A percentile compares a stretch with the other conserved stretches of the same genome.
phyloP scores from a whole-genome alignment of 768 basidiomycete genomes.

The Boletus rufocinnamomeus region DNA sequence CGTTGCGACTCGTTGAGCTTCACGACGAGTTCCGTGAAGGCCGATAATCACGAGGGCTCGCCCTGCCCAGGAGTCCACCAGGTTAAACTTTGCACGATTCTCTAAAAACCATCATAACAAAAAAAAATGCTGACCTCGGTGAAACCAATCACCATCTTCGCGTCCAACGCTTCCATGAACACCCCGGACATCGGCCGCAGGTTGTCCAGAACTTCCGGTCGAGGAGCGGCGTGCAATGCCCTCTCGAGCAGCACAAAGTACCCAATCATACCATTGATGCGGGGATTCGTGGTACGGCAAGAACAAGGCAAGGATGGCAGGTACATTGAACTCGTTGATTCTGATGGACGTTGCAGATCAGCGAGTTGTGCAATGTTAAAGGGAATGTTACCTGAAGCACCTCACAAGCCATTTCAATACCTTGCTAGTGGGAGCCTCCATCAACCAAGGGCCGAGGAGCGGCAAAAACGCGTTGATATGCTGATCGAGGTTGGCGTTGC shows the following conservation, averaged over 20 bases:
- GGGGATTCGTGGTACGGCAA: slow-evolving; percentile 94
- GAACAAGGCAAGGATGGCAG: slow-evolving; percentile 75
- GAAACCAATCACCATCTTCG: slow-evolving; percentile 37
- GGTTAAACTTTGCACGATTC: neutral
- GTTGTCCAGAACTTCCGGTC: slow-evolving; percentile 64
- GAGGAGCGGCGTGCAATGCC: slow-evolving; percentile 61
- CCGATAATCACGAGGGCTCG: slow-evolving; percentile 57
- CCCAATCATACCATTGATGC: slow-evolving; percentile 45
- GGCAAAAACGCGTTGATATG: slow-evolving; percentile 63
- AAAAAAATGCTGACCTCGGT: slow-evolving; percentile 30
- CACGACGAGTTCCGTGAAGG: slow-evolving; percentile 87
- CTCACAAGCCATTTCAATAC: slow-evolving; percentile 94
- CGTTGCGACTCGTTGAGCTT: slow-evolving; percentile 91
- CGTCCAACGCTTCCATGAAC: slow-evolving; percentile 77
- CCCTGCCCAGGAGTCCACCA: slow-evolving; percentile 39
- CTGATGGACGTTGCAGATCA: slow-evolving; percentile 41
- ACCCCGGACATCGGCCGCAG: slow-evolving; percentile 70
- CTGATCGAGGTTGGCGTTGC: slow-evolving; percentile 62
- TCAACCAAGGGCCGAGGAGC: slow-evolving; percentile 76
- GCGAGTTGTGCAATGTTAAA: neutral
- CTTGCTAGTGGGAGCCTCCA: slow-evolving; percentile 79
- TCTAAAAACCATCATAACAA: neutral
- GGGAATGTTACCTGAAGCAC: slow-evolving; percentile 72
- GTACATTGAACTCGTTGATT: slow-evolving; percentile 91
- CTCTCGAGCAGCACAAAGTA: slow-evolving; percentile 74